Percentiles rank a stretch among this genome's conserved stretches.
These are phyloP conservation scores for Panellus pusillus DNA, from an alignment of 768 basidiomycete genomes.

Conservation along the genomic window DNA sequence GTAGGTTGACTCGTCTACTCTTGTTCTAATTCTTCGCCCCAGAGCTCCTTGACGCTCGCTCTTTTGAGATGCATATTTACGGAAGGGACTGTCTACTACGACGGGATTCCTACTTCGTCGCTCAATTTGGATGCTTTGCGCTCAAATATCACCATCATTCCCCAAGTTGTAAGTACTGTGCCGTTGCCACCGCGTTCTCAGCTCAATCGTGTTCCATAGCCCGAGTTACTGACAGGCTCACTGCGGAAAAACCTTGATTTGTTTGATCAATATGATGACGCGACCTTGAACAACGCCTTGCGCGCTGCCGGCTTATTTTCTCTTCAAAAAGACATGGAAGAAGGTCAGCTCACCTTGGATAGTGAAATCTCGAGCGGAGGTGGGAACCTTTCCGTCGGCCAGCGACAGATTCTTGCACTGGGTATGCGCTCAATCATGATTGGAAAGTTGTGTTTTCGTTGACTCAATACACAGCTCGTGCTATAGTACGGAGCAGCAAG, in stretches of 20 bases:
- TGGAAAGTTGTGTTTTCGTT: not conserved
- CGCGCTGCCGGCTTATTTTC: constrained; percentile 35
- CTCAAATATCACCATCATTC: constrained; percentile 46
- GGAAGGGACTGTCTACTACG: constrained; percentile 36
- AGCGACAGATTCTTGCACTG: constrained; percentile 48
- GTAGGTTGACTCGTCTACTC: not conserved
- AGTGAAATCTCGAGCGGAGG: constrained; percentile 32
- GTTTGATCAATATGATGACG: constrained; percentile 46
- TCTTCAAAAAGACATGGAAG: constrained; percentile 36
- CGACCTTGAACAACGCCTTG: constrained; percentile 36
- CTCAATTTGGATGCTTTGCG: constrained; percentile 48
- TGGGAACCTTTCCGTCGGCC: constrained; percentile 40
- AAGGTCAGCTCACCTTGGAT: constrained; percentile 31
- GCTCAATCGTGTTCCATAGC: constrained; percentile 10
- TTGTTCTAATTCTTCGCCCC: not conserved
- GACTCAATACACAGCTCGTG: constrained; percentile 10
- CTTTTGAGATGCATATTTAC: constrained; percentile 42
- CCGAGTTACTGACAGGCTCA: constrained; percentile 42
- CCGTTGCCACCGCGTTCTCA: not conserved
- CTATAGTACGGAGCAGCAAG: constrained; percentile 23
- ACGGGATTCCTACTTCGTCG: constrained; percentile 38
- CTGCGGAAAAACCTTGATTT: constrained; percentile 50
- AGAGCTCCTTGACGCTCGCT: constrained; percentile 41
- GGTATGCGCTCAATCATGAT: constrained; percentile 25
- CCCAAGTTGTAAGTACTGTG: constrained; percentile 30